phyloP scores from a whole-genome alignment of 140 eudicot genomes.

The Erigeron philadelphicus region DNA sequence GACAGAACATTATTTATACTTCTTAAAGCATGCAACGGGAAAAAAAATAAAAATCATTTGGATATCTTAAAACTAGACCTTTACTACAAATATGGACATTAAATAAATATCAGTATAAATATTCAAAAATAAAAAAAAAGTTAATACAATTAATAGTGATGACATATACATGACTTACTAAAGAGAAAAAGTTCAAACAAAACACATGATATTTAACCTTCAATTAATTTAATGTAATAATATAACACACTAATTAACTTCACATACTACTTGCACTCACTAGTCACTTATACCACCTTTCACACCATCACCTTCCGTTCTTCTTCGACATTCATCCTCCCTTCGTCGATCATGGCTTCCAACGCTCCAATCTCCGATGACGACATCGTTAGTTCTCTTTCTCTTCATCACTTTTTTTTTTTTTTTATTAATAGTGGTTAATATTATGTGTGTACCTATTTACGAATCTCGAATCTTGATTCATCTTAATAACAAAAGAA shows the following conservation, averaged over 20 bases:
- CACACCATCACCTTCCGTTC: neutral
- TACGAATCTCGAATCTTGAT: neutral
- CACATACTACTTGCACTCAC: constrained; percentile 1
- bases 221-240: neutral
- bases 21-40: no score
- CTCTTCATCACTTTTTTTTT: neutral
- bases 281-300: neutral
- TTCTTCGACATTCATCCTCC: neutral
- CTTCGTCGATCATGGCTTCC: constrained; percentile 19
- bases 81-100: no score
- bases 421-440: neutral
- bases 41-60: no score
- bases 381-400: neutral
- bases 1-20: no score
- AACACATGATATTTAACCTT: constrained; percentile 1
- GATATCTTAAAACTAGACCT: no score
- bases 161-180: no score
- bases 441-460: neutral
- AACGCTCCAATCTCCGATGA: neutral
- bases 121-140: no score
- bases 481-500: neutral
- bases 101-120: no score
- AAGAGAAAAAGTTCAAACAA: no score
- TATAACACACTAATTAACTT: neutral
- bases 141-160: no score